Base-by-base conservation (phyloP, 2,329 filamentous ascomycete species). In the Exophiala sideris region DNA sequence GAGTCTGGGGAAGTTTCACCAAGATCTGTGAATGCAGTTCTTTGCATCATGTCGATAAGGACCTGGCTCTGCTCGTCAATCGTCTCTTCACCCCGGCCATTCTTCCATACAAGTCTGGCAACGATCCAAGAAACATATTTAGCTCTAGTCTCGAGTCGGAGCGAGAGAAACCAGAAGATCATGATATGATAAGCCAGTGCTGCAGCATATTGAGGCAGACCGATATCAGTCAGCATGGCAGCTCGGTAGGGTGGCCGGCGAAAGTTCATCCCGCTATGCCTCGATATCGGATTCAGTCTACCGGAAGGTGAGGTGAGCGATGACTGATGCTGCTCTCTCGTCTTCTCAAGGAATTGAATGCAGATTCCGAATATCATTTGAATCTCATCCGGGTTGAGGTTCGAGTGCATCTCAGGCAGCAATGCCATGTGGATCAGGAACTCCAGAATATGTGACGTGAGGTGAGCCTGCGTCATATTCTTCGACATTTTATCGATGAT, bases 281-380 rank as follows among this genome's bases (percentile, higher is more conserved):
- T 48, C 14, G 61, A 46, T 9, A 52, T 29, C 1, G 49, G 55
- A 18, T 62, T 63, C 40, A 60, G 61, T 54, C 68, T 63, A 12
- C 57, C 56, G 51, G 50, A 64, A 33, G 61, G 48, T 59, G 63
- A 52, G 12, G 32, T 54, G 8, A 64, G 55, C 12, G 76, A 73
- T n/a, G 50, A 42, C 24, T 54, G 47, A 34, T 59, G 54, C 35
- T 59, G 50, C 59, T 92, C 89, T 59, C 90, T 80, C 0, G 91
- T 89, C 56, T 91, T 92, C 64, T 97, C 89, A 36, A 99, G 77
- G 68, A 96, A 97, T 48, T 91, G 85, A 69, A 96, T 91, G 66
- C 91, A 96, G 44, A 99, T 95, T 8, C 89, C 94, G 68, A 99
- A 97, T 1, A 97, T 89, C 50, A 89, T 91, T 58, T 89, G 88